Evolutionary conservation across 2,329 filamentous ascomycete genomes (phyloP).

Genomic region (Fusarium penzigii): DNA sequence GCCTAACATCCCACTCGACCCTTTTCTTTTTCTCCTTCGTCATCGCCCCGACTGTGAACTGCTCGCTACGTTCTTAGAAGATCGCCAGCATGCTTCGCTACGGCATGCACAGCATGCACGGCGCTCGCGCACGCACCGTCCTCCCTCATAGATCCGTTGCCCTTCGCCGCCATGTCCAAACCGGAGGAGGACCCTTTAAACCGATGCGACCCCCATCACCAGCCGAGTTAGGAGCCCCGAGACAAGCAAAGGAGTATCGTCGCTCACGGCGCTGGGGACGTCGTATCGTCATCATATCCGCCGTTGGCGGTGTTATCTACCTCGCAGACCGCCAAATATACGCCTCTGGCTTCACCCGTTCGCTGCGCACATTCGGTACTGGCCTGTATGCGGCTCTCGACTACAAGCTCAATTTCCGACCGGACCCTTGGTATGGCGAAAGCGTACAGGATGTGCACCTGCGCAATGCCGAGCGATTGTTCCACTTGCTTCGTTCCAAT

Average conservation of each 20-base stretch:
- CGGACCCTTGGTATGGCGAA: constrained; percentile 72
- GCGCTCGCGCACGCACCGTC: constrained; percentile 24
- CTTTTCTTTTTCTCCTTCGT: background rate
- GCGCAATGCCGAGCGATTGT: constrained; percentile 81
- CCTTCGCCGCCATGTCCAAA: constrained; percentile 43
- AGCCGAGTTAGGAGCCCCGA: constrained; percentile 72
- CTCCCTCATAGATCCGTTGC: constrained; percentile 41
- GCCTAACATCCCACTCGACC: background rate
- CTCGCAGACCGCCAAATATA: constrained; percentile 73
- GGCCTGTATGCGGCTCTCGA: constrained; percentile 83
- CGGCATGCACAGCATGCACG: constrained; percentile 31
- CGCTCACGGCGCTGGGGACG: constrained; percentile 75
- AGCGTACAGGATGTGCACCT: constrained; percentile 77
- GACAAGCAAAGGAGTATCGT: constrained; percentile 69
- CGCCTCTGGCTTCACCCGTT: constrained; percentile 76
- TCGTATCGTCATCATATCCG: constrained; percentile 64
- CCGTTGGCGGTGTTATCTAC: constrained; percentile 63
- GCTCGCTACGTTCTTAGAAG: constrained; percentile 1
- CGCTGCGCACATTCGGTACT: constrained; percentile 75
- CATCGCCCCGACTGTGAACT: background rate
- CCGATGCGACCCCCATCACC: constrained; percentile 77
- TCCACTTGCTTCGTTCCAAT: constrained; percentile 79
- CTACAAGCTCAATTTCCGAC: constrained; percentile 95
- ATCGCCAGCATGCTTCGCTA: constrained; percentile 32
- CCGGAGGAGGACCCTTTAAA: constrained; percentile 50